A percentile compares a stretch with the other conserved stretches of the same genome.
These are phyloP conservation scores for Cryptococcus neoformans DNA, from an alignment of 1,284 basidiomycete genomes.

Conservation along the genomic window DNA sequence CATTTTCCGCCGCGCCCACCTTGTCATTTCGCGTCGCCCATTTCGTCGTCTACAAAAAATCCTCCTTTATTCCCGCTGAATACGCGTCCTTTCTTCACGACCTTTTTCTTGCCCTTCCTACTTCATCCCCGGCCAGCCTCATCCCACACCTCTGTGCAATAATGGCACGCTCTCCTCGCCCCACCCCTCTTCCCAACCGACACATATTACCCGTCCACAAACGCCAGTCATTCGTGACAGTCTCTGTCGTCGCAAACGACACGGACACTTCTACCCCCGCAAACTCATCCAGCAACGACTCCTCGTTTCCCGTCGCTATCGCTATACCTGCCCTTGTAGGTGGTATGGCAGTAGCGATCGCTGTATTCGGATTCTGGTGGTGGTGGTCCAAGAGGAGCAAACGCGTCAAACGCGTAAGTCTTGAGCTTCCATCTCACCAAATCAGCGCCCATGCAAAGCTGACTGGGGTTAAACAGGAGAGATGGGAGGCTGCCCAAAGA, in stretches of 20 bases:
- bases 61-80: too few species aligned
- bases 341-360: slow-evolving; percentile 31
- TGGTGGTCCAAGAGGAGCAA: slow-evolving; percentile 20
- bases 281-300: background rate
- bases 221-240: slow-evolving; percentile 12
- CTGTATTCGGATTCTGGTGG: slow-evolving; percentile 21
- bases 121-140: too few species aligned
- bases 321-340: slow-evolving; percentile 33
- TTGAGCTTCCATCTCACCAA: background rate
- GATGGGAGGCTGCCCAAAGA: slow-evolving; percentile 27
- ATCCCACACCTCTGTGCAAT: too few species aligned
- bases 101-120: too few species aligned
- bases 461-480: slow-evolving; percentile 12
- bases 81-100: too few species aligned
- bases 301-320: slow-evolving; percentile 27
- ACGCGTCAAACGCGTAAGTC: slow-evolving; percentile 23
- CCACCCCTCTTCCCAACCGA: too few species aligned
- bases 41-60: too few species aligned
- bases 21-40: too few species aligned
- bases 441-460: background rate
- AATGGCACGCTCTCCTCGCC: too few species aligned
- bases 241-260: slow-evolving; percentile 13
- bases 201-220: background rate
- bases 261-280: background rate
- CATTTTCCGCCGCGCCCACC: too few species aligned